These are phyloP conservation scores for Litsea cubeba DNA, from an alignment of 164 flowering plant genomes.

Conservation along the genomic window DNA sequence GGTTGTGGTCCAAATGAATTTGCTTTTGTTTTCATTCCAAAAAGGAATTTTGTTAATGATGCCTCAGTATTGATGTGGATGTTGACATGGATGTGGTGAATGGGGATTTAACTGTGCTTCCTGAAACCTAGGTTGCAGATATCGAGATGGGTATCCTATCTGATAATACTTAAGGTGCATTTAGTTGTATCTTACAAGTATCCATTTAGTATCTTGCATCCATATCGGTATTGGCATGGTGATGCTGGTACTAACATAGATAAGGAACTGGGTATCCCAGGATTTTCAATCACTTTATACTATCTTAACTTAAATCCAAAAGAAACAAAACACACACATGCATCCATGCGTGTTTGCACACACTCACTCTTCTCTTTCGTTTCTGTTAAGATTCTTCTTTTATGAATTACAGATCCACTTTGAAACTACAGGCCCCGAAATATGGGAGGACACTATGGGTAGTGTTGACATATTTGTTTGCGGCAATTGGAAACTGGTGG, in stretches of 20 bases:
- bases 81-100: neutral
- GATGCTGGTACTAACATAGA: neutral
- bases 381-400: constrained; percentile 6
- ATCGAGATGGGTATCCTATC: neutral
- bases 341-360: too few relatives aligned
- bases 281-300: neutral
- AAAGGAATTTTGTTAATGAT: neutral
- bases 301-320: neutral
- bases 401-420: constrained; percentile 61
- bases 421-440: constrained; percentile 84
- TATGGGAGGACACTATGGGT: constrained; percentile 89
- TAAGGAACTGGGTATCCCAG: neutral
- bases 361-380: neutral
- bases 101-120: neutral
- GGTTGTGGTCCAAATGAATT: constrained; percentile 28
- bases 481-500: constrained; percentile 81
- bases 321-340: too few relatives aligned
- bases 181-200: neutral
- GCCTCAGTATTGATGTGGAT: neutral
- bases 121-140: neutral
- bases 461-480: constrained; percentile 68
- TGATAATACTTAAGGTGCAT: neutral
- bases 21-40: neutral
- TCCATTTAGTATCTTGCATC: neutral
- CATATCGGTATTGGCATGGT: neutral